phyloP scores from a whole-genome alignment of 2,329 filamentous ascomycete species.

The Penicillium aurantiogriseum region DNA sequence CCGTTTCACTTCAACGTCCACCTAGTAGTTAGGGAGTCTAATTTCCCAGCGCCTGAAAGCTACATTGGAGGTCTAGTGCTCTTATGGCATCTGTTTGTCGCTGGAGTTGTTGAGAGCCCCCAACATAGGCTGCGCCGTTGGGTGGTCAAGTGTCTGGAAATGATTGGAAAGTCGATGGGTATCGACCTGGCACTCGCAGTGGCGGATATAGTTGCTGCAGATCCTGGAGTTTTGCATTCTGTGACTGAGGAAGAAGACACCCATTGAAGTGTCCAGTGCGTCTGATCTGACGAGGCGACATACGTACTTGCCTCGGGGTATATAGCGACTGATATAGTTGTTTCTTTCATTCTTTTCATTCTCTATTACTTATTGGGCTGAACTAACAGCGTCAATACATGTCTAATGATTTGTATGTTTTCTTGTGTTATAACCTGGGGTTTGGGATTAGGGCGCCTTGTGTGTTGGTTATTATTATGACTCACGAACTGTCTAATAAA shows the following conservation, averaged over 20 bases:
- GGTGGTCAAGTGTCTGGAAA: slow-evolving; percentile 32
- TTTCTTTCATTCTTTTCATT: neutral
- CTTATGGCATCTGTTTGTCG: slow-evolving; percentile 41
- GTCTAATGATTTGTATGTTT: neutral
- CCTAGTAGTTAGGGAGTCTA: slow-evolving; percentile 11
- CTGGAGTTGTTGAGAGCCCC: slow-evolving; percentile 32
- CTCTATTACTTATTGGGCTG: neutral
- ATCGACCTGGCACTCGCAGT: slow-evolving; percentile 41
- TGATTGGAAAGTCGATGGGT: slow-evolving; percentile 38
- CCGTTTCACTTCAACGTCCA: slow-evolving; percentile 36
- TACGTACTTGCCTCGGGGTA: slow-evolving; percentile 1
- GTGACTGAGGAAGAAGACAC: slow-evolving; percentile 22
- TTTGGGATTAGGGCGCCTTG: neutral
- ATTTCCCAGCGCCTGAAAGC: slow-evolving; percentile 25
- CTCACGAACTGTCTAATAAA: neutral
- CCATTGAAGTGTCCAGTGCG: slow-evolving; percentile 2
- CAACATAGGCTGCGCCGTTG: slow-evolving; percentile 31
- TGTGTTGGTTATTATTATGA: neutral
- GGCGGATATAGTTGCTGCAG: slow-evolving; percentile 32
- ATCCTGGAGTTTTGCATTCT: slow-evolving; percentile 27
- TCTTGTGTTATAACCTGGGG: neutral
- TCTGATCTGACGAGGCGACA: neutral
- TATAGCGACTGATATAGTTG: neutral
- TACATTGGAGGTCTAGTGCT: slow-evolving; percentile 35
- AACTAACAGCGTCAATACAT: neutral